These are phyloP conservation scores for Meyerozyma sp. DNA, from an alignment of 1,139 yeast genomes.

Conservation along the genomic window DNA sequence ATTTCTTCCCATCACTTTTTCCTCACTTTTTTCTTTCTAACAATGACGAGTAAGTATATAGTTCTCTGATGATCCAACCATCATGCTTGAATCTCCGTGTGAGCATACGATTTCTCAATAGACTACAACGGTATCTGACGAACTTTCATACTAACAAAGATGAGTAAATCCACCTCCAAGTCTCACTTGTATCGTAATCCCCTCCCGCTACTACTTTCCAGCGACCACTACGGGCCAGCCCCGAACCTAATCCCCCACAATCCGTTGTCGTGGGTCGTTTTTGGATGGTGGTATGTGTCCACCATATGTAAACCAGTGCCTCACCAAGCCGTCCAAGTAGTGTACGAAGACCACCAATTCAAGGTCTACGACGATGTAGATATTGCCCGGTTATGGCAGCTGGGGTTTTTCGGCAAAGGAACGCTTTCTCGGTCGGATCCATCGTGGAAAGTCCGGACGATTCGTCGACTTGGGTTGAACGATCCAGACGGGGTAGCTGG, in stretches of 20 bases:
- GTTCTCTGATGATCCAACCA: conserved; percentile 36
- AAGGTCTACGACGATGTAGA: conserved; percentile 39
- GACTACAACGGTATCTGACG: conserved; percentile 99
- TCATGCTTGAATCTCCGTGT: conserved; percentile 59
- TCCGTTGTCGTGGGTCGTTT: conserved; percentile 55
- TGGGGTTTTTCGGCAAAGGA: conserved; percentile 96
- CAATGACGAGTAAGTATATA: background rate
- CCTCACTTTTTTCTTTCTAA: background rate
- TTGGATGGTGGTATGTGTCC: conserved; percentile 28
- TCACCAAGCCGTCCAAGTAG: conserved; percentile 18
- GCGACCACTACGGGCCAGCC: conserved; percentile 28
- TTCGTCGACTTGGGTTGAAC: conserved; percentile 37
- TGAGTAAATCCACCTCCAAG: background rate
- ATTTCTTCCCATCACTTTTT: background rate
- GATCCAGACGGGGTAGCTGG: conserved; percentile 33
- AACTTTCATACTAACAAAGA: conserved; percentile 10
- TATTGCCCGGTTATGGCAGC: conserved; percentile 66
- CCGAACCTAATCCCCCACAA: conserved; percentile 51
- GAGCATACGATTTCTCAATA: conserved; percentile 79
- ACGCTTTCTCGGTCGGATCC: conserved; percentile 86
- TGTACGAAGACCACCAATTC: conserved; percentile 32
- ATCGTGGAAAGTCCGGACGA: conserved; percentile 70
- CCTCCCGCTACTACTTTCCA: conserved; percentile 45
- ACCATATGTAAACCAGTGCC: conserved; percentile 24
- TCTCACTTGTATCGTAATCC: conserved; percentile 14